These are phyloP conservation scores for Auxenochlorella pyrenoidosa DNA, from an alignment of 139 green algal species.

Conservation along the genomic window DNA sequence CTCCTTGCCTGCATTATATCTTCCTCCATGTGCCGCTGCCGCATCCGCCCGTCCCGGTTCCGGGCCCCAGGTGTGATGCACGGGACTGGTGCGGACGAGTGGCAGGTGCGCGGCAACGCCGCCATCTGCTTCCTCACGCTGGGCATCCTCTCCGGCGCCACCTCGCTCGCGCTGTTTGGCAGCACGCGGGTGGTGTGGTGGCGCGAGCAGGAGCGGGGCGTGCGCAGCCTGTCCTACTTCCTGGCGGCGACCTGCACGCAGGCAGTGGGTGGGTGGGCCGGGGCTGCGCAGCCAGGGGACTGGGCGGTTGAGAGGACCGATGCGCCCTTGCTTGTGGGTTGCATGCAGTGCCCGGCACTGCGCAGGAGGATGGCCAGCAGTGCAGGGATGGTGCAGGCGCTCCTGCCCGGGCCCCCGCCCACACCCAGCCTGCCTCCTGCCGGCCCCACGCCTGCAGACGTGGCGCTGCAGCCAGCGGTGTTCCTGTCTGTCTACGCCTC, in stretches of 20 bases:
- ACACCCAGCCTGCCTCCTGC: neutral
- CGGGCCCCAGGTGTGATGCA: conserved; percentile 50
- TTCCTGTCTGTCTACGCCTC: conserved; percentile 66
- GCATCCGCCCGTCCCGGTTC: neutral
- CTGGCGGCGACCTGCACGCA: conserved; percentile 48
- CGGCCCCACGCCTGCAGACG: conserved; percentile 10
- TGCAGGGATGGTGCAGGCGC: neutral
- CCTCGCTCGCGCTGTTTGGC: conserved; percentile 59
- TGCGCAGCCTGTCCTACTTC: conserved; percentile 58
- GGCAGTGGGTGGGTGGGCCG: conserved; percentile 28
- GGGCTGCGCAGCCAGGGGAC: neutral
- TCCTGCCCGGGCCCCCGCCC: neutral
- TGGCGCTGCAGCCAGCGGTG: conserved; percentile 55
- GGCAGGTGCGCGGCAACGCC: conserved; percentile 47
- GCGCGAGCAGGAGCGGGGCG: conserved; percentile 55
- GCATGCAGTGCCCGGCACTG: neutral
- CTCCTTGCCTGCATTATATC: too few species aligned
- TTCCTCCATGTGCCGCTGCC: neutral
- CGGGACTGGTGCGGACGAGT: conserved; percentile 41
- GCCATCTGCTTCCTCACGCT: conserved; percentile 55
- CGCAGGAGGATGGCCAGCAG: neutral
- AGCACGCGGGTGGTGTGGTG: conserved; percentile 60
- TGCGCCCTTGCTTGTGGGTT: too few species aligned
- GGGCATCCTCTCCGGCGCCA: conserved; percentile 47
- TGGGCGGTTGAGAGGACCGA: too few species aligned